phyloP scores from a whole-genome alignment of 306 rosid genomes.

The Vicia faba region DNA sequence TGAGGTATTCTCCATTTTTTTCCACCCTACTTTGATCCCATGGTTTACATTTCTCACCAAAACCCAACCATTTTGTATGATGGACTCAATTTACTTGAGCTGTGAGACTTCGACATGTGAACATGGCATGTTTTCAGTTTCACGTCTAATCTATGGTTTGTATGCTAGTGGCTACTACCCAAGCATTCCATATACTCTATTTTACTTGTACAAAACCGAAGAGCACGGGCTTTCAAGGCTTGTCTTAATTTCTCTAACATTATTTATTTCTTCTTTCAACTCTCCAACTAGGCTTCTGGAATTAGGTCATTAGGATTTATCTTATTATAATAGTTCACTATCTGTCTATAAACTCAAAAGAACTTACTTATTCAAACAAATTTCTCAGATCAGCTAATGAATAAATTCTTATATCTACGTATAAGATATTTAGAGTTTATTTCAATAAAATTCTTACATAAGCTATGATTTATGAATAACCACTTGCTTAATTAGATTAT shows the following conservation, averaged over 20 bases:
- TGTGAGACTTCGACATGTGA: not conserved
- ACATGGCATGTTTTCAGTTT: slow-evolving; percentile 1
- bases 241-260: not conserved
- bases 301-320: not conserved
- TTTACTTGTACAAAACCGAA: not conserved
- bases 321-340: not conserved
- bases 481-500: not conserved
- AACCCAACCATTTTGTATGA: slow-evolving; percentile 4
- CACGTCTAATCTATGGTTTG: slow-evolving; percentile 5
- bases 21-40: slow-evolving; percentile 3
- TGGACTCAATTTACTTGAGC: not conserved
- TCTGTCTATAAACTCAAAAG: not conserved
- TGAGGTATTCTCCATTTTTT: not conserved
- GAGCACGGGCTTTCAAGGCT: not conserved
- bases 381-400: slow-evolving; percentile 7
- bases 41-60: not conserved
- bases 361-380: not conserved
- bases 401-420: not conserved
- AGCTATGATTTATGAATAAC: not conserved
- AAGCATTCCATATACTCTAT: not conserved
- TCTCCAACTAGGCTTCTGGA: not conserved
- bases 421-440: not conserved
- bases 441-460: too few relatives aligned
- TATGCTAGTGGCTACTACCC: not conserved
- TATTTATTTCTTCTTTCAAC: not conserved